Base-by-base conservation (phyloP, 225 moss, liverwort and hornwort species). In the Sphagnum contortum region DNA sequence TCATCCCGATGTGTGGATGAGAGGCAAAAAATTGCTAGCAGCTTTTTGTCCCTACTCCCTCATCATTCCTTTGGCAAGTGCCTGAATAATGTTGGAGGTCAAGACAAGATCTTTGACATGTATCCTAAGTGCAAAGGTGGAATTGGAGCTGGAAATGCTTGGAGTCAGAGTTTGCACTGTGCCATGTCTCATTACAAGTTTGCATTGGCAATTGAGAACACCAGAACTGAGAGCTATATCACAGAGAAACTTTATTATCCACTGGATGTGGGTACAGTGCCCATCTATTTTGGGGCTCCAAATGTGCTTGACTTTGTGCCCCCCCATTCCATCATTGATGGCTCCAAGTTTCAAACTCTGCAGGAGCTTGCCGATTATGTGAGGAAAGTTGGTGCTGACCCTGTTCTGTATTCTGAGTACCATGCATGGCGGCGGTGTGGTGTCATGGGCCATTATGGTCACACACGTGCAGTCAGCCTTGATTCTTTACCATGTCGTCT, bases 371-470 rank as follows among this genome's bases (percentile, higher is more conserved):
- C 87, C n/a, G 62, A 62, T 7, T 91, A 80, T 57, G 81, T 91
- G 49, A 83, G 80, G 67, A 60, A 48, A 57, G 67, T 91, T n/a
- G 85, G 81, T 8, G 55, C 64, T 6, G 66, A 81, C 55, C 85
- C 90, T 5, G 75, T 83, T 9, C 58, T 73, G 9, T 91, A 85
- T 67, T 85, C 85, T 2, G 79, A 83, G 62, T 91, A 75, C 60
- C 90, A 88, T 57, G 88, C 85, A 2, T 88, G 90, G 90, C 78
- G 88, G 44, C 83, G 83, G 29, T 88, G 88, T 67, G 90, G 90
- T 2, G 67, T 66, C 44, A 13, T 86, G 69, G 90, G 90, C 0
- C 71, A 77, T 14, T 88, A 86, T 66, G 72, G 68, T 8, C 68
- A 66, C n/a, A 77, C 83, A 9, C 66, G 88, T 53, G 84, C 88